Percentiles rank a stretch among this genome's conserved stretches.
Evolutionary conservation across 805 yeast genomes (phyloP).

Genomic region (Clavispora santaluciae): DNA sequence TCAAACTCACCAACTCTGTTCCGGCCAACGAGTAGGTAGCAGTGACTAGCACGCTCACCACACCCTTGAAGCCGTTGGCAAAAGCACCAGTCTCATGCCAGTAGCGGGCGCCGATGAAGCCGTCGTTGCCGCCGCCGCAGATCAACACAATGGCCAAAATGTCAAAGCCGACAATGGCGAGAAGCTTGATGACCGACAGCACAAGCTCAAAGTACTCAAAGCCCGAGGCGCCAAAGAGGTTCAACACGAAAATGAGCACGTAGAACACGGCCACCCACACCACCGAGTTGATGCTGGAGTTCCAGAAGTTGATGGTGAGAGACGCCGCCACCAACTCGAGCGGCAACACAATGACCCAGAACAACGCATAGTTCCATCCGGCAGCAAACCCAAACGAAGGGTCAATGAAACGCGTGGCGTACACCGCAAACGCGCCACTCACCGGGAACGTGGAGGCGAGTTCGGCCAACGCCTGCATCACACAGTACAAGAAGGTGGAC

Average conservation of each 20-base stretch:
- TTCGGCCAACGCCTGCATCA: slow-evolving; percentile 41
- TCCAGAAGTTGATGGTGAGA: slow-evolving; percentile 38
- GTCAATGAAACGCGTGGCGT: slow-evolving; percentile 38
- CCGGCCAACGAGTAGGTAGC: slow-evolving; percentile 43
- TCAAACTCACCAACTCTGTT: slow-evolving; percentile 38
- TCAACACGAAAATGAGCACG: slow-evolving; percentile 31
- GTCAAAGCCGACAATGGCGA: slow-evolving; percentile 38
- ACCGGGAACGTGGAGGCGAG: slow-evolving; percentile 36
- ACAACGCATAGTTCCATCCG: slow-evolving; percentile 41
- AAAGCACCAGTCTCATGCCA: slow-evolving; percentile 37
- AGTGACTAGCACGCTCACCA: slow-evolving; percentile 33
- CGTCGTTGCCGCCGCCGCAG: slow-evolving; percentile 36
- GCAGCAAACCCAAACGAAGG: slow-evolving; percentile 43
- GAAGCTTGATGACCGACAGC: slow-evolving; percentile 31
- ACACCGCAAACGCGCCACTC: slow-evolving; percentile 38
- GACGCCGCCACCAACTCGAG: slow-evolving; percentile 40
- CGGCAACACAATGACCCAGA: slow-evolving; percentile 42
- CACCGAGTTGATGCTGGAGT: slow-evolving; percentile 32
- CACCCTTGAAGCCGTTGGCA: slow-evolving; percentile 34
- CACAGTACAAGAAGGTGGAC: slow-evolving; percentile 36
- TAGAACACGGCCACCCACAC: slow-evolving; percentile 40
- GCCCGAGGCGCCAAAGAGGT: slow-evolving; percentile 30
- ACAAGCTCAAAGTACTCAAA: slow-evolving; percentile 37
- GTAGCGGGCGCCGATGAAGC: slow-evolving; percentile 33
- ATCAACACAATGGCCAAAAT: slow-evolving; percentile 36